A percentile compares a stretch with the other conserved stretches of the same genome.
These are phyloP conservation scores for Juncus inflexus DNA, from an alignment of 176 grass and related monocot species.

Conservation along the genomic window DNA sequence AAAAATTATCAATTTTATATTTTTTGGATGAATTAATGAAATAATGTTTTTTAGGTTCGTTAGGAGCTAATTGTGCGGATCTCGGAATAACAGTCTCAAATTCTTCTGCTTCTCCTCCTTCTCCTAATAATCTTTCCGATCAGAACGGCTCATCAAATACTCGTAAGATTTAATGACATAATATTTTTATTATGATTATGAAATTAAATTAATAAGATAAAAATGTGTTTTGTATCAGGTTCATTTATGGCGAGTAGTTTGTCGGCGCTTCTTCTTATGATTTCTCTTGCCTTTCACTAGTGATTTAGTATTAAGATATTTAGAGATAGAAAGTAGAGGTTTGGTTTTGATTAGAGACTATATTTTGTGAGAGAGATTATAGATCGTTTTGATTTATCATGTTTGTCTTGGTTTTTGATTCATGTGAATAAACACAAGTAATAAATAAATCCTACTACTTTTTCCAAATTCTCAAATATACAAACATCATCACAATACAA, in stretches of 20 bases:
- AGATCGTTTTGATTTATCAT: too few species aligned
- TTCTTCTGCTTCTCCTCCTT: conserved; percentile 36
- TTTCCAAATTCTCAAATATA: too few species aligned
- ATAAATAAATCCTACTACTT: too few species aligned
- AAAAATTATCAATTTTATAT: not conserved
- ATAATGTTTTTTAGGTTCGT: conserved; percentile 48
- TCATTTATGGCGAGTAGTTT: conserved; percentile 6
- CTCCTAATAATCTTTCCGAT: conserved; percentile 36
- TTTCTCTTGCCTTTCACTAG: conserved; percentile 6
- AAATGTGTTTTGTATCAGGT: conserved; percentile 2
- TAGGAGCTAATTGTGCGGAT: conserved; percentile 53
- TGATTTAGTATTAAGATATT: not conserved
- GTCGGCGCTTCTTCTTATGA: not conserved
- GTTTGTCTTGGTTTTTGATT: too few species aligned
- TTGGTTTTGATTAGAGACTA: conserved; percentile 7
- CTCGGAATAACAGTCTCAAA: conserved; percentile 49
- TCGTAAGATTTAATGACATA: conserved; percentile 6
- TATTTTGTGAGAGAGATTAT: too few species aligned
- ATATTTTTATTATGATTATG: not conserved
- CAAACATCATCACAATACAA: too few species aligned
- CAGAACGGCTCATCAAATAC: not conserved
- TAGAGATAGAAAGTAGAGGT: not conserved
- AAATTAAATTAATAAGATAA: conserved; percentile 9
- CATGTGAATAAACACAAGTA: too few species aligned
- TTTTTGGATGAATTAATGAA: not conserved